Conservation (phyloP, 768 basidiomycete genomes). For the Pleurotus citrinopileatus region DNA sequence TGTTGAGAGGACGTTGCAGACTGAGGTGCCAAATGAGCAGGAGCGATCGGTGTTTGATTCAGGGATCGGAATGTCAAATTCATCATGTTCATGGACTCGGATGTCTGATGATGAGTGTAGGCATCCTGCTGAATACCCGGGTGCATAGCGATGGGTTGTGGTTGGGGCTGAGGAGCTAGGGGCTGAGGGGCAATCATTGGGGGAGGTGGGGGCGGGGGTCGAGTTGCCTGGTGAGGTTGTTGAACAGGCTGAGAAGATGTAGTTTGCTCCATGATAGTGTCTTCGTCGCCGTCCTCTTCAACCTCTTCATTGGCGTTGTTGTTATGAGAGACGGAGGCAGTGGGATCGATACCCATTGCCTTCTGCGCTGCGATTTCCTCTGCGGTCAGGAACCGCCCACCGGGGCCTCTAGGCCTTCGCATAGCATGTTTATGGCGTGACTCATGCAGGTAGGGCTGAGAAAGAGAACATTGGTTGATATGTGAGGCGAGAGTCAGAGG, state of each 20-base stretch:
- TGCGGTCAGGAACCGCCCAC: conserved; percentile 95
- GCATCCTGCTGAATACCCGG: conserved; percentile 20
- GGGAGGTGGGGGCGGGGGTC: conserved; percentile 17
- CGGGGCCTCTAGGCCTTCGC: conserved; percentile 94
- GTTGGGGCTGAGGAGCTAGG: conserved; percentile 11
- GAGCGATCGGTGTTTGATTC: conserved; percentile 16
- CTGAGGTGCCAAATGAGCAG: conserved; percentile 13
- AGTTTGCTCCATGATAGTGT: conserved; percentile 28
- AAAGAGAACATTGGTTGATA: too few species aligned
- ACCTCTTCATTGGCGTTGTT: conserved; percentile 23
- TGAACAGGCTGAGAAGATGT: neutral
- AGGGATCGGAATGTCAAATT: conserved; percentile 22
- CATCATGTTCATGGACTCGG: conserved; percentile 23
- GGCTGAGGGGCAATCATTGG: conserved; percentile 18
- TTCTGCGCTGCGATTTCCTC: conserved; percentile 91
- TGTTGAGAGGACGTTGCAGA: conserved; percentile 16
- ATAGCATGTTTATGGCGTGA: conserved; percentile 98
- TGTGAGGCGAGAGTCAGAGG: too few species aligned
- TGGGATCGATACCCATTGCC: conserved; percentile 31
- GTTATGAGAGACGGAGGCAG: conserved; percentile 15
- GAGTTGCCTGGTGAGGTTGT: conserved; percentile 13
- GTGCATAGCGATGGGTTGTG: conserved; percentile 10
- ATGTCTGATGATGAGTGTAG: conserved; percentile 18
- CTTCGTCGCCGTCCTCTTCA: conserved; percentile 31
- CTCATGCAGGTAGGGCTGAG: conserved; percentile 98